Evolutionary conservation across 2,329 filamentous ascomycete genomes (phyloP).

Genomic region (Xylariales sp.): DNA sequence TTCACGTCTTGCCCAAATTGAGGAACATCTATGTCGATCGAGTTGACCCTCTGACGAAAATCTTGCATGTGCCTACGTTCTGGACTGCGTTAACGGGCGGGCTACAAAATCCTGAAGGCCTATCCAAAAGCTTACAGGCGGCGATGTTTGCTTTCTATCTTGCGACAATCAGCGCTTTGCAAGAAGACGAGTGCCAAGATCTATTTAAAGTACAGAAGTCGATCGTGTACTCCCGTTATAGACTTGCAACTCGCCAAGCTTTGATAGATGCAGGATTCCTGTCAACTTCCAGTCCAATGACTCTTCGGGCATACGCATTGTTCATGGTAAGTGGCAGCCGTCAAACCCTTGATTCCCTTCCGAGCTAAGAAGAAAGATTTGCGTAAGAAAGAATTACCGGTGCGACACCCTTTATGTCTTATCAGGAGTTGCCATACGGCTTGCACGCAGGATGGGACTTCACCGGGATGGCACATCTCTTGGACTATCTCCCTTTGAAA

Average conservation of each 20-base stretch:
- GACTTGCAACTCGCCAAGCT: constrained; percentile 60
- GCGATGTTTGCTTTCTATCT: constrained; percentile 61
- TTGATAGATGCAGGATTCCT: constrained; percentile 59
- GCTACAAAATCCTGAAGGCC: constrained; percentile 11
- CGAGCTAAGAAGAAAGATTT: constrained; percentile 26
- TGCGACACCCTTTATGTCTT: constrained; percentile 11
- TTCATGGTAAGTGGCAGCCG: constrained; percentile 11
- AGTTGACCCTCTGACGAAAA: constrained; percentile 13
- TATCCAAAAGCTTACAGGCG: constrained; percentile 47
- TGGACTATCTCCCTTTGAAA: constrained; percentile 41
- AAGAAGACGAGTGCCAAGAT: constrained; percentile 38
- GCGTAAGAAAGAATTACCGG: constrained; percentile 15
- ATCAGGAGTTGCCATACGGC: constrained; percentile 19
- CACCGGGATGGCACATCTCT: constrained; percentile 47
- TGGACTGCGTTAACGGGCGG: constrained; percentile 17
- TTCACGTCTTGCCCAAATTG: constrained; percentile 9
- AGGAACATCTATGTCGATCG: constrained; percentile 12
- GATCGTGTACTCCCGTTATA: constrained; percentile 47
- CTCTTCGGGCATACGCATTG: constrained; percentile 13
- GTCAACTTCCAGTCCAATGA: constrained; percentile 6
- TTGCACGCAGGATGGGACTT: constrained; percentile 37
- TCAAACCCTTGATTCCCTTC: constrained; percentile 54
- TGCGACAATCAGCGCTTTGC: constrained; percentile 47
- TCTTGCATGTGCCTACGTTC: constrained; percentile 18
- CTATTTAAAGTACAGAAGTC: constrained; percentile 48